Base-by-base conservation (phyloP, 371 early-diverging fungal genomes). In the Fennellomyces sp. region DNA sequence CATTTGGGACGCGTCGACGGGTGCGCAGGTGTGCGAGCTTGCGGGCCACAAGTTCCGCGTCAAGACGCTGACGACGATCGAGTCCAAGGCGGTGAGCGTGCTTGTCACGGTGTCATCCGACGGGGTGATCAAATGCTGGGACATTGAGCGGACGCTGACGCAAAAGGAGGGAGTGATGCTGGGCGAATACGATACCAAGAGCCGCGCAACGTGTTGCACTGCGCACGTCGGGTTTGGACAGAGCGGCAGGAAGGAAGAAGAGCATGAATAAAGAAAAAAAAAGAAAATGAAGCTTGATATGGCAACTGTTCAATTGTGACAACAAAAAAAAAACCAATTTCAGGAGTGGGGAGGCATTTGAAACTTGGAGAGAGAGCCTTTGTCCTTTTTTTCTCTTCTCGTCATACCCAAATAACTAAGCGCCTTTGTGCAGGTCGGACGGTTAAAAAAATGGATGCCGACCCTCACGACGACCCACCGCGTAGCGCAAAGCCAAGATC, bases 111-210 rank as follows among this genome's bases (percentile, higher is more conserved):
- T 81, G 8, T 91, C 93, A 5, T 89, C 91, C 0, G 91, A 92
- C 61, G 91, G 92, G 38, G 58, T 76, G 0, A 78, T 93, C 64
- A 84, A 88, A 64, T 77, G 83, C 47, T 93, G 93, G 93, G 83
- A 82, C 62, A 36, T 91, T 19, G 78, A 75, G 55, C 70, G 59
- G 53, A 64, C 62, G 8, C 61, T 74, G 0, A 49, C 58, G 5
- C 23, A 56, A 31, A 56, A 28, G 49, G 72, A 63, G 12, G 45
- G 23, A 21, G 68, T 66, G 26, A 64, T 69, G 30, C 58, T 88
- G 56, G 90, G 86, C 17, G 74, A 76, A 60, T 86, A 87, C 66
- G 82, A 91, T 64, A 85, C 85, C 26, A 88, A 86, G 58, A 85
- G 85, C 62, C 73, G 91, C 52, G 78, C 82, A 2, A 91, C 89